phyloP scores from a whole-genome alignment of 805 yeast genomes.

The Torulaspora delbrueckii region DNA sequence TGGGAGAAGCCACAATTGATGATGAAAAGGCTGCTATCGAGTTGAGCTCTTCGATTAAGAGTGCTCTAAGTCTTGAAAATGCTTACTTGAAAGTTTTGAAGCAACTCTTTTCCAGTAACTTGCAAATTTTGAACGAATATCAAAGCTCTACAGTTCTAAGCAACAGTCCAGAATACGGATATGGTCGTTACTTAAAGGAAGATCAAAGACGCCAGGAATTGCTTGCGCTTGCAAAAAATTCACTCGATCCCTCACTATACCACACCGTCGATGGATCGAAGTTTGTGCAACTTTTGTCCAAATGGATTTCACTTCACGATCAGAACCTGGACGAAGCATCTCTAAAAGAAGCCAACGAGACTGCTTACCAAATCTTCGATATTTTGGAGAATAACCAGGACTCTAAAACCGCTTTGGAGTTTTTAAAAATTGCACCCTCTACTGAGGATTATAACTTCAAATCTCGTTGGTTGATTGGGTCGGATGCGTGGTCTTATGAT shows the following conservation, averaged over 20 bases:
- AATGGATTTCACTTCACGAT: conserved; percentile 61
- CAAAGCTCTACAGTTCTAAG: conserved; percentile 42
- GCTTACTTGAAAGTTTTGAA: conserved; percentile 71
- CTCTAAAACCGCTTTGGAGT: conserved; percentile 40
- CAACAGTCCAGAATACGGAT: conserved; percentile 80
- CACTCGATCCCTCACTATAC: conserved; percentile 43
- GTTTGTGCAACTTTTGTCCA: conserved; percentile 53
- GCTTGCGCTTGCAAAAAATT: conserved; percentile 41
- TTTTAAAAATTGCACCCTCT: conserved; percentile 39
- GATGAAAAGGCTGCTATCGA: conserved; percentile 6
- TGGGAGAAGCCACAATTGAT: conserved; percentile 41
- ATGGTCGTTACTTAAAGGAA: conserved; percentile 62
- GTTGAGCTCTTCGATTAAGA: conserved; percentile 32
- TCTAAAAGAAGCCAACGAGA: conserved; percentile 30
- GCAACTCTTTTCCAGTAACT: conserved; percentile 54
- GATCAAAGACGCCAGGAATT: conserved; percentile 49
- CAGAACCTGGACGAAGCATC: conserved; percentile 32
- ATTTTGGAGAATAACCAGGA: conserved; percentile 39
- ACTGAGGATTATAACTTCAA: conserved; percentile 44
- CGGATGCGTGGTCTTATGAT: conserved; percentile 94
- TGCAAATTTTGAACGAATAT: conserved; percentile 59
- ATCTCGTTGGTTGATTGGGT: conserved; percentile 81
- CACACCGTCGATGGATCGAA: conserved; percentile 42
- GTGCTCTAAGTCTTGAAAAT: conserved; percentile 56
- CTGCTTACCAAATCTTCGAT: conserved; percentile 35